These are phyloP conservation scores for Fusarium sp. DNA, from an alignment of 2,329 filamentous ascomycete genomes.

Conservation along the genomic window DNA sequence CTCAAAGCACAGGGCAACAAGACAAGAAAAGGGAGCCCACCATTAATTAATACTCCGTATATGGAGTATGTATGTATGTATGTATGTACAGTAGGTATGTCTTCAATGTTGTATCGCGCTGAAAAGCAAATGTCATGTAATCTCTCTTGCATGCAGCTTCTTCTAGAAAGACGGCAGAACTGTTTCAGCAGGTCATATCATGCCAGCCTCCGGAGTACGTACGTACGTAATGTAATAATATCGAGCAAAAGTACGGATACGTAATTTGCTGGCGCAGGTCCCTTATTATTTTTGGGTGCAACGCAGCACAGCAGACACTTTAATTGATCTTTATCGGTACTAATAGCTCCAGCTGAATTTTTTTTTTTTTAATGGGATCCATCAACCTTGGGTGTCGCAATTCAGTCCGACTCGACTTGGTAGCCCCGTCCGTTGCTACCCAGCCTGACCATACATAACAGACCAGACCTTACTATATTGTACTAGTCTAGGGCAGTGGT, in stretches of 20 bases:
- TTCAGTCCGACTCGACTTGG: slow-evolving; percentile 11
- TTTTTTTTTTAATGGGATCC: slow-evolving; percentile 1
- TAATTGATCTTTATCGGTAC: slow-evolving; percentile 6
- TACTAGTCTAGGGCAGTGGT: background rate
- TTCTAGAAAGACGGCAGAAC: slow-evolving; percentile 49
- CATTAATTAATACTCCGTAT: background rate
- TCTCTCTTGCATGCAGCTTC: slow-evolving; percentile 31
- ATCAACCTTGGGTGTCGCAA: slow-evolving; percentile 18
- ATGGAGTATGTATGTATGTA: background rate
- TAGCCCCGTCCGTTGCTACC: slow-evolving; percentile 16
- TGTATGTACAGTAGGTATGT: background rate
- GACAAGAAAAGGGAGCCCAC: background rate
- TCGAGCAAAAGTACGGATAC: slow-evolving; percentile 19
- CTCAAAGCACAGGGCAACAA: slow-evolving; percentile 3
- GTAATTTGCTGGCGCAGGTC: slow-evolving; percentile 32
- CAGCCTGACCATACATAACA: slow-evolving; percentile 2
- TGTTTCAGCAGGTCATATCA: slow-evolving; percentile 8
- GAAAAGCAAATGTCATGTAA: slow-evolving; percentile 3
- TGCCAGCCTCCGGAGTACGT: too few relatives aligned
- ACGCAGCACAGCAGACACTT: background rate
- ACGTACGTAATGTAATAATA: slow-evolving; percentile 2
- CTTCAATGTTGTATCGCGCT: slow-evolving; percentile 1
- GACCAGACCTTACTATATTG: background rate
- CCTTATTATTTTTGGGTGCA: slow-evolving; percentile 20
- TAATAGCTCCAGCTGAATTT: slow-evolving; percentile 10